Conservation (phyloP, 768 basidiomycete species). For the Lentinula sp. region DNA sequence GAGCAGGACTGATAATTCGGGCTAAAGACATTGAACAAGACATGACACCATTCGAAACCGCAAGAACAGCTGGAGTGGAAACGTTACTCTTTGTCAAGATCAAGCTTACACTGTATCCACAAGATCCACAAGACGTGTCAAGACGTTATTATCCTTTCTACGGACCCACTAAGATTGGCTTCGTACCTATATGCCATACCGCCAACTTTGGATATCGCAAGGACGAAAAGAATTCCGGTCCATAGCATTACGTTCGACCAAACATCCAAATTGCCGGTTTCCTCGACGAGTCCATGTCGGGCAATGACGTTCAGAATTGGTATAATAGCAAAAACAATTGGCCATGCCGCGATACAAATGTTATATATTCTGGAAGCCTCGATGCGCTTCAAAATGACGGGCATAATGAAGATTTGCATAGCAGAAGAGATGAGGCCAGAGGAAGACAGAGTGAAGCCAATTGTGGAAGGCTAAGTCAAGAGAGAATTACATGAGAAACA, state of each 20-base stretch:
- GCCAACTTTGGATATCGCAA: neutral
- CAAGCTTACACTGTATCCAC: constrained; percentile 56
- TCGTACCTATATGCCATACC: neutral
- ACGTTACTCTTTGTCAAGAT: constrained; percentile 50
- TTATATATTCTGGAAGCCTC: constrained; percentile 47
- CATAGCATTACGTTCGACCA: neutral
- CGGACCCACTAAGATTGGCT: neutral
- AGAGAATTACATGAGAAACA: neutral
- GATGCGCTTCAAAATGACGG: constrained; percentile 43
- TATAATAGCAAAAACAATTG: constrained; percentile 37
- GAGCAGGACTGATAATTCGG: constrained; percentile 52
- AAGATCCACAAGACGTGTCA: neutral
- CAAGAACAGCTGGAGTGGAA: constrained; percentile 46
- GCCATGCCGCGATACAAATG: constrained; percentile 49
- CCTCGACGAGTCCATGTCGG: neutral
- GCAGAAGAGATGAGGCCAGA: constrained; percentile 40
- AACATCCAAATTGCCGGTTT: neutral
- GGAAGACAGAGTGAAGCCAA: constrained; percentile 48
- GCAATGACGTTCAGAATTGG: constrained; percentile 25
- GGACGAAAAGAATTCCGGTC: neutral
- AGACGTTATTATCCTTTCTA: neutral
- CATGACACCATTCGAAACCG: constrained; percentile 27
- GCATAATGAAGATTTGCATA: constrained; percentile 49
- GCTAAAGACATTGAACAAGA: constrained; percentile 56
- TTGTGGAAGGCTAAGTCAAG: constrained; percentile 26